These are phyloP conservation scores for Pachysandra terminalis DNA, from an alignment of 164 flowering plant species.

Conservation along the genomic window DNA sequence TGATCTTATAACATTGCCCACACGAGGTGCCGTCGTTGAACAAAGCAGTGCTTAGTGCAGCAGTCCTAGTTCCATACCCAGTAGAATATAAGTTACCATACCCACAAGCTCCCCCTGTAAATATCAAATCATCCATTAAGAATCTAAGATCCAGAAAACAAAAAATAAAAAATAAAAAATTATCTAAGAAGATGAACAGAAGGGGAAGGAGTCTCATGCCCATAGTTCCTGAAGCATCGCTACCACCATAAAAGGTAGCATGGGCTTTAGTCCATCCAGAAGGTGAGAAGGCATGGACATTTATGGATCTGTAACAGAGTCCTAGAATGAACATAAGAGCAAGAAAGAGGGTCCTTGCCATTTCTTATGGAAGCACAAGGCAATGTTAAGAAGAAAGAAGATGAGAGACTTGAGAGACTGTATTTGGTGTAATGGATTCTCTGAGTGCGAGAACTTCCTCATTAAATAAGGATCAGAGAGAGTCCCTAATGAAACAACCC, in stretches of 20 bases:
- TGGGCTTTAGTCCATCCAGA: conserved; percentile 57
- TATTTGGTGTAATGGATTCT: no score
- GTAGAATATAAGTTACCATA: conserved; percentile 64
- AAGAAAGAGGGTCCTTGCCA: conserved; percentile 24
- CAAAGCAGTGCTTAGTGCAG: conserved; percentile 79
- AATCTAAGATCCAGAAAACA: conserved; percentile 5
- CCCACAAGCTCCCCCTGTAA: conserved; percentile 74
- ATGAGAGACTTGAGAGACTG: no score
- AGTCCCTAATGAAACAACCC: conserved; percentile 23
- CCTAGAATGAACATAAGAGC: conserved; percentile 8
- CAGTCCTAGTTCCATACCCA: conserved; percentile 66
- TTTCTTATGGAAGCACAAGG: conserved; percentile 15
- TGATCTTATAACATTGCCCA: conserved; percentile 72
- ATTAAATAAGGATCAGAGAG: conserved; percentile 35
- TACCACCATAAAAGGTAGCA: conserved; percentile 79
- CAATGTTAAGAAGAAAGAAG: conserved; percentile 17
- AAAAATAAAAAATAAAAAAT: no score
- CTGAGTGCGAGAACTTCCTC: conserved; percentile 2
- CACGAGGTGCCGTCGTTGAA: conserved; percentile 82
- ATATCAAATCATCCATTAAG: neutral
- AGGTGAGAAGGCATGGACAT: conserved; percentile 32
- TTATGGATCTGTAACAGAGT: conserved; percentile 12
- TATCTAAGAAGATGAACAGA: no score
- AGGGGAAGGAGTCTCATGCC: no score
- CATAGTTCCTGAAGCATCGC: conserved; percentile 83